Base-by-base conservation (phyloP, 1,139 yeast genomes). In the Geotrichum reessii region DNA sequence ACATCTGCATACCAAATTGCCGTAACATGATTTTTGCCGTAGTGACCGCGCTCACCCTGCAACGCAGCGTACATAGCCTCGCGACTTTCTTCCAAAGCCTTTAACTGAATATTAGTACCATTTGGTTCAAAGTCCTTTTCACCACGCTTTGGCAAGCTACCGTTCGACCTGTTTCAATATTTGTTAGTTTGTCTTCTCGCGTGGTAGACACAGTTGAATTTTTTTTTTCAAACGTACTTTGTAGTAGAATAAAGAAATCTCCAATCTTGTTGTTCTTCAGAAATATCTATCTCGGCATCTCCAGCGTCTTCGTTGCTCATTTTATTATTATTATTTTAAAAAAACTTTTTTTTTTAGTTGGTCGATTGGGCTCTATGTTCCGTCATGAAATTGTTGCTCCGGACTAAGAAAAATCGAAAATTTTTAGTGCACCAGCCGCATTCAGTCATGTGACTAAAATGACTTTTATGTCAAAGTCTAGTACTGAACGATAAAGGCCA, bases 51-150 rank as follows among this genome's bases (percentile, higher is more conserved):
- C 0, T 81, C 80, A 0, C 79, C 79, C 0, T 70, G 69, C 42
- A 92, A 73, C 0, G 95, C 95, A 3, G 75, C 73, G 67, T 82
- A 90, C 96, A 92, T 91, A 31, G 87, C 83, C 25, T 80, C 72
- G 56, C 87, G 76, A 9, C 95, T 84, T 42, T 77, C 78, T 9
- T 74, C 73, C 5, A 92, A 74, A 21, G 78, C 75, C 5, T 72
- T 66, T 1, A 68, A 69, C 71, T 92, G 97, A 25, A 80, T 75
- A 2, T 71, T 68, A 0, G 95, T 85, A 0, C 92, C 90, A 70
- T 86, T 93, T 0, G 96, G 97, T 62, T 84, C 96, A 65, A 85
- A 87, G 64, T 89, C 97, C 70, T 92, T 92, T 61, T 84, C 93
- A 1, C 97, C 97, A 62, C 93, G 74, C 63, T 80, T 82, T 1